phyloP scores from a whole-genome alignment of 2,329 filamentous ascomycete genomes.

The Paecilomyces dactylethromorphus region DNA sequence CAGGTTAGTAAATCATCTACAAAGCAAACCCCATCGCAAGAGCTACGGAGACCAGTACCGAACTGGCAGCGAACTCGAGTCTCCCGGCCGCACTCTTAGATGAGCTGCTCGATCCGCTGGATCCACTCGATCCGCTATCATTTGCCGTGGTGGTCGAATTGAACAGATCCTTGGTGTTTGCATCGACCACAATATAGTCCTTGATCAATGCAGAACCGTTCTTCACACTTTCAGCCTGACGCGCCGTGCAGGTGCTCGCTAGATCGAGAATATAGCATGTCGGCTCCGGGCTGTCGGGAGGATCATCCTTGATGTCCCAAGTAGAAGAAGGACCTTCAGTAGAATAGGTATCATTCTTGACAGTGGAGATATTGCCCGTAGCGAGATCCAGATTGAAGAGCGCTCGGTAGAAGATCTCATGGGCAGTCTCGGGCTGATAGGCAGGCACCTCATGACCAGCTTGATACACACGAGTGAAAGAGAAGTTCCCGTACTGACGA shows the following conservation, averaged over 20 bases:
- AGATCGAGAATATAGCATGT: slow-evolving; percentile 41
- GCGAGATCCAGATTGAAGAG: slow-evolving; percentile 48
- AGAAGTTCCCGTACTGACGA: slow-evolving; percentile 44
- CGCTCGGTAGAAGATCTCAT: slow-evolving; percentile 48
- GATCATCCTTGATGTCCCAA: slow-evolving; percentile 40
- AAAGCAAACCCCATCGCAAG: neutral
- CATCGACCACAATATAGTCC: slow-evolving; percentile 39
- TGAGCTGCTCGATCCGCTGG: neutral
- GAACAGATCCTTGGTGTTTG: slow-evolving; percentile 6
- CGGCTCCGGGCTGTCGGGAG: slow-evolving; percentile 32
- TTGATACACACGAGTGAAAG: slow-evolving; percentile 42
- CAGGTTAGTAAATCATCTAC: neutral
- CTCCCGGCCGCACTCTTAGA: neutral
- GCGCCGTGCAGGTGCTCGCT: slow-evolving; percentile 35
- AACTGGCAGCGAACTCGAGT: neutral
- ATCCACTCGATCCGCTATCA: neutral
- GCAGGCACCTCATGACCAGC: slow-evolving; percentile 46
- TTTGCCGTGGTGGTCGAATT: neutral
- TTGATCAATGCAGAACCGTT: slow-evolving; percentile 42
- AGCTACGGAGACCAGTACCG: neutral
- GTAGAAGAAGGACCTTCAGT: slow-evolving; percentile 34
- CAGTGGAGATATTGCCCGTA: slow-evolving; percentile 44
- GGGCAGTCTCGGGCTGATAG: slow-evolving; percentile 49
- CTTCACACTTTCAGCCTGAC: slow-evolving; percentile 32
- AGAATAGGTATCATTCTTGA: slow-evolving; percentile 27